Percentiles rank a stretch among this genome's conserved stretches.
Evolutionary conservation across 108 stramenopile genomes (phyloP).

Genomic region (Heterococcus sp.): DNA sequence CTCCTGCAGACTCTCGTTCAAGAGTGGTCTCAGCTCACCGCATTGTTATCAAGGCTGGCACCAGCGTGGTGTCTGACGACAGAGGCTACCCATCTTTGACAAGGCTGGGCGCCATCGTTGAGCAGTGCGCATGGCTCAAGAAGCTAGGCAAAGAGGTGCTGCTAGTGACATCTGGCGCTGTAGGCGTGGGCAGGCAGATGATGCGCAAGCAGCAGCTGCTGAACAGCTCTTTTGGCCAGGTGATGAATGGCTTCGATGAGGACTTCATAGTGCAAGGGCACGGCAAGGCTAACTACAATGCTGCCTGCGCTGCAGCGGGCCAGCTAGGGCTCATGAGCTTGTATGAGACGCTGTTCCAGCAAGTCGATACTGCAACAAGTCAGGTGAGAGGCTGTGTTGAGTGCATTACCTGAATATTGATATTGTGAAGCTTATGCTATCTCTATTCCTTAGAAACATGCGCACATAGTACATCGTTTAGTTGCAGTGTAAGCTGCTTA

Average conservation of each 20-base stretch:
- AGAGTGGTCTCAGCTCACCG: no score
- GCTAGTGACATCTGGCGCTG: slow-evolving; percentile 37
- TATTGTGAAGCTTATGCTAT: no score
- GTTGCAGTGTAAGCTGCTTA: no score
- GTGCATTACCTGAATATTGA: no score
- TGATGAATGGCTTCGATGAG: slow-evolving; percentile 29
- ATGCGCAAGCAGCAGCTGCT: slow-evolving; percentile 41
- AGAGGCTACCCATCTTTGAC: slow-evolving; percentile 80
- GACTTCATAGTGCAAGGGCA: background rate
- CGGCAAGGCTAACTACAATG: slow-evolving; percentile 64
- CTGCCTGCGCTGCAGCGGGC: slow-evolving; percentile 92
- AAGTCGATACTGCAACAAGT: slow-evolving; percentile 61
- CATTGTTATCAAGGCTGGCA: slow-evolving; percentile 68
- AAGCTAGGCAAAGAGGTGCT: slow-evolving; percentile 59
- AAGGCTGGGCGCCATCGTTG: slow-evolving; percentile 77
- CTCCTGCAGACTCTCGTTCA: no score
- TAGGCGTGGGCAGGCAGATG: slow-evolving; percentile 43
- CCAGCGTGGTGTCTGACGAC: slow-evolving; percentile 79
- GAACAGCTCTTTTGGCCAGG: slow-evolving; percentile 27
- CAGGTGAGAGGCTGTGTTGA: slow-evolving; percentile 4
- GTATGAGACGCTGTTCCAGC: slow-evolving; percentile 78
- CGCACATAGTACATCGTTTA: no score
- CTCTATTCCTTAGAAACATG: no score
- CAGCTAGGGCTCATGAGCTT: slow-evolving; percentile 96
- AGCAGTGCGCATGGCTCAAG: slow-evolving; percentile 78